phyloP scores from a whole-genome alignment of 306 rosid genomes.

The Rubus parviflorus region DNA sequence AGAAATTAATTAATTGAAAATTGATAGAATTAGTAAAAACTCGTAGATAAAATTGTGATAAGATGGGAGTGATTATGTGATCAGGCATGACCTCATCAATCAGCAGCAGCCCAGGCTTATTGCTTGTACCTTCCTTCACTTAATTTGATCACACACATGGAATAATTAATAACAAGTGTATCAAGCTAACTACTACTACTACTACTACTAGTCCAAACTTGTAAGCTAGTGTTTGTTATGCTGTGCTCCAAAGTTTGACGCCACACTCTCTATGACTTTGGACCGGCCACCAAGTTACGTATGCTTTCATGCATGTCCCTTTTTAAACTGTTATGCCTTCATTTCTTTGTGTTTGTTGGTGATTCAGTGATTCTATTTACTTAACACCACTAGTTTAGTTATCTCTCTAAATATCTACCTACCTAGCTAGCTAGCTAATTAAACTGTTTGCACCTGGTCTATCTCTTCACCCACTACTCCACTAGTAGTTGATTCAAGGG shows the following conservation, averaged over 20 bases:
- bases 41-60: not conserved
- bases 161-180: not conserved
- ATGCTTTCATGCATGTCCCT: not conserved
- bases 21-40: not conserved
- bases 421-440: no score
- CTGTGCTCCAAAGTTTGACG: slow-evolving; percentile 31
- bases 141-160: not conserved
- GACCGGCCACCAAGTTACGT: slow-evolving; percentile 19
- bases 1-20: not conserved
- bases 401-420: not conserved
- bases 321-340: not conserved
- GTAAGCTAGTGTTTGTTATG: not conserved
- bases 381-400: not conserved
- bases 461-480: not conserved
- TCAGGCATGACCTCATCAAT: not conserved
- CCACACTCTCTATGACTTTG: not conserved
- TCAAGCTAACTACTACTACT: not conserved
- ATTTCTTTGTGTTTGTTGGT: slow-evolving; percentile 1
- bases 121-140: slow-evolving; percentile 6
- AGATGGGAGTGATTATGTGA: slow-evolving; percentile 1
- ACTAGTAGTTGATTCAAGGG: not conserved
- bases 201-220: not conserved
- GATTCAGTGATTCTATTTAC: not conserved
- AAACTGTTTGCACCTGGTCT: not conserved
- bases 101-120: not conserved